Percentiles rank a stretch among this genome's conserved stretches.
phyloP scores from a whole-genome alignment of 768 basidiomycete genomes.

The Termitomyces heimii region DNA sequence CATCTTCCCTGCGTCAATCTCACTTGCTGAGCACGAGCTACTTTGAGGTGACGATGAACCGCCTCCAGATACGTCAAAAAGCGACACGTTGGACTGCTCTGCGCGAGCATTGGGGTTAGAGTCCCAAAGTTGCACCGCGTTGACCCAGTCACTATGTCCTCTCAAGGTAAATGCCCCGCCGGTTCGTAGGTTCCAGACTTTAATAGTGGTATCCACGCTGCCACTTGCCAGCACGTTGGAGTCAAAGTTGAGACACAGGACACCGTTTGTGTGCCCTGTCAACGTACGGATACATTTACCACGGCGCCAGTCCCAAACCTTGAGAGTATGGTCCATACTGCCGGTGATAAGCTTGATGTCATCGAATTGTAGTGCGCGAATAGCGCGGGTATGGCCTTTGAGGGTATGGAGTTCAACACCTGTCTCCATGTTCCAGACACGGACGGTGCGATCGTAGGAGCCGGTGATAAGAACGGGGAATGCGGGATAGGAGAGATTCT shows the following conservation, averaged over 20 bases:
- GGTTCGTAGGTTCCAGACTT: conserved; percentile 90
- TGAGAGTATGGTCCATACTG: conserved; percentile 92
- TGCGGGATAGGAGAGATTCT: conserved; percentile 72
- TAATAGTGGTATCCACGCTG: conserved; percentile 91
- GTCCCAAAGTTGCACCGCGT: conserved; percentile 92
- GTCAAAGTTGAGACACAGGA: conserved; percentile 90
- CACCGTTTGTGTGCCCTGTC: conserved; percentile 86
- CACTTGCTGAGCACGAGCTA: conserved; percentile 26
- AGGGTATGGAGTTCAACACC: conserved; percentile 80
- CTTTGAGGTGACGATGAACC: conserved; percentile 15
- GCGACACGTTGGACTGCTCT: conserved; percentile 22
- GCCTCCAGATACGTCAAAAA: conserved; percentile 29
- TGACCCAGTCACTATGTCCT: conserved; percentile 96
- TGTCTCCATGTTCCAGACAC: conserved; percentile 96
- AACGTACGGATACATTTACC: conserved; percentile 85
- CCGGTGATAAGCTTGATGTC: conserved; percentile 93
- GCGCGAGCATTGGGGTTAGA: conserved; percentile 30
- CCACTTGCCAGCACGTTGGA: conserved; percentile 89
- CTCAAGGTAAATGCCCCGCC: conserved; percentile 89
- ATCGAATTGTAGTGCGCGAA: conserved; percentile 93
- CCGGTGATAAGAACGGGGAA: conserved; percentile 97
- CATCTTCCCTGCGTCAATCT: conserved; percentile 85
- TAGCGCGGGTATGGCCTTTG: conserved; percentile 86
- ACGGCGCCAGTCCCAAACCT: conserved; percentile 94
- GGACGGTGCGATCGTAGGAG: conserved; percentile 90